Evolutionary conservation across 2,329 filamentous ascomycete species (phyloP), one percentile per base, ranked within the genome.

Genomic region (Decorospora gaudefroyi): DNA sequence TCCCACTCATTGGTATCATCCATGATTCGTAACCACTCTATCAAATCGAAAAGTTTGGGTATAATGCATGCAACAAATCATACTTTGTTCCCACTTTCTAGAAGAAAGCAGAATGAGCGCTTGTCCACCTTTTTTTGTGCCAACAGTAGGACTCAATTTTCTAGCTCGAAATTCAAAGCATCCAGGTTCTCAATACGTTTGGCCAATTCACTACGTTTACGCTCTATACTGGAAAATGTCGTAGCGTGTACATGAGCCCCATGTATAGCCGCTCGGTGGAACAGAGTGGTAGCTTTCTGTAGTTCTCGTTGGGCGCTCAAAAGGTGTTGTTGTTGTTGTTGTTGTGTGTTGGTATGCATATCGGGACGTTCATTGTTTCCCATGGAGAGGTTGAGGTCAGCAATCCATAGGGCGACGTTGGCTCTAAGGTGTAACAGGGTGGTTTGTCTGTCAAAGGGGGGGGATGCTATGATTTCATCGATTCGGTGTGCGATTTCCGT

Each of bases 371-470:
- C 10, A 33, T 37, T 30, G n/a, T 45, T 53, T 11, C 58, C 63
- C 16, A 84, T 59, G 17, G 72, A 65, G 25, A 96, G 71, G 65
- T 95, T 65, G 25, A 96, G 71, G 65, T 95, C 88, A 5, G 79
- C 86, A 11, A 89, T 75, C 77, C 88, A 95, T 11, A 93, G 73
- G 1, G 83, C 81, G 4, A 90, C 72, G 79, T 90, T 88, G 6
- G 81, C 90, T 37, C 88, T 78, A 16, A 95, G 72, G 33, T 85
- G 76, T 31, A 91, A 73, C 47, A 96, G 72, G 48, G 84, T 81
- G 4, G 75, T 69, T 55, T 84, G 84, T 43, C 84, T 82, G 19
- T 83, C 83, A 62, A 84, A 95, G 0, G 89, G 89, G 16, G 83
- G 78, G 23, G 80, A 84, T 28, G 80, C 76, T 69, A 95, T 80